phyloP scores from a whole-genome alignment of 495 filamentous ascomycete genomes.

The Tuber aestivum region DNA sequence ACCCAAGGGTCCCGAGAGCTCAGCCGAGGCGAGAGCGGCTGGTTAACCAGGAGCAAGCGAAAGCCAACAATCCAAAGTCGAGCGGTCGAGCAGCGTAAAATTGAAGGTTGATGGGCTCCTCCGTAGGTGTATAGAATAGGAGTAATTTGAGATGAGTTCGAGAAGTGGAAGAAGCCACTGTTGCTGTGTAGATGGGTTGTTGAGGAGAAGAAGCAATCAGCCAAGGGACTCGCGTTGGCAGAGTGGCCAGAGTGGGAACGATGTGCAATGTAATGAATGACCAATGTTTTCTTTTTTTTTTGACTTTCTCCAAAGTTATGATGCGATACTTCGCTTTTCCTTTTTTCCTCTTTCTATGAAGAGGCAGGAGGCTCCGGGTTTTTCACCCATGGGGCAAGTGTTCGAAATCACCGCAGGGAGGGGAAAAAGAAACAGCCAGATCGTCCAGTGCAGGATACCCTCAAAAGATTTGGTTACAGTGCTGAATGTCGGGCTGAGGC shows the following conservation, averaged over 20 bases:
- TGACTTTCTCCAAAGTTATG: not conserved
- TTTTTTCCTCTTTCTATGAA: too few relatives aligned
- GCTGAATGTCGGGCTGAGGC: not conserved
- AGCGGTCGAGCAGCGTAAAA: not conserved
- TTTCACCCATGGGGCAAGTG: not conserved
- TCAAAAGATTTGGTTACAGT: not conserved
- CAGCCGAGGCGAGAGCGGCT: not conserved
- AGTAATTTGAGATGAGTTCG: not conserved
- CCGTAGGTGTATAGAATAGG: not conserved
- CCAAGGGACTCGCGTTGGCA: not conserved
- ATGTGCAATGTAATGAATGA: constrained; percentile 3
- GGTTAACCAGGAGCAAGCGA: not conserved
- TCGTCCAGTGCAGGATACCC: not conserved
- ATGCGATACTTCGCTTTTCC: not conserved
- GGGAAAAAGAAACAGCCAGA: not conserved
- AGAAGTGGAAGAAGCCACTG: not conserved
- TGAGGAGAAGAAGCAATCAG: constrained; percentile 7
- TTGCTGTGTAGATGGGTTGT: constrained; percentile 5
- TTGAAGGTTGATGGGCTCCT: not conserved
- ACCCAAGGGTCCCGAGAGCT: not conserved
- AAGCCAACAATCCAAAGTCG: not conserved
- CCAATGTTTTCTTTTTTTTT: not conserved
- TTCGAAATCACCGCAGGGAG: not conserved
- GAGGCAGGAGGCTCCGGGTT: not conserved
- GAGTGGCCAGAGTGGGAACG: not conserved